Percentiles rank a stretch among this genome's conserved stretches.
phyloP scores from a whole-genome alignment of 2,329 filamentous ascomycete species.

The Davidsoniella eucalypti region DNA sequence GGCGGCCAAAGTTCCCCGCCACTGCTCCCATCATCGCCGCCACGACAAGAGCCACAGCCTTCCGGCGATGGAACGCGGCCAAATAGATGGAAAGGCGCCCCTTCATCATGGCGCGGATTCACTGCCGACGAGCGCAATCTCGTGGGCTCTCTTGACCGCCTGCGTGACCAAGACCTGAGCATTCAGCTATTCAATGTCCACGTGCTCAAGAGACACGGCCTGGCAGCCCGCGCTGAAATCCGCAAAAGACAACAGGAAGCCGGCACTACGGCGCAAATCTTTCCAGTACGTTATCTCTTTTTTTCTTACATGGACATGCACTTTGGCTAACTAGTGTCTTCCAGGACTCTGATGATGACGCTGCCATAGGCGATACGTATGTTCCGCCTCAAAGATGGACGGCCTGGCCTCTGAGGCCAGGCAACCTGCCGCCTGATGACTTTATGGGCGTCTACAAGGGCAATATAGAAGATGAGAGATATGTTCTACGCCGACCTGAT shows the following conservation, averaged over 20 bases:
- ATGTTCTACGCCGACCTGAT: not conserved
- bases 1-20: not conserved
- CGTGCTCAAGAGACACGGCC: constrained; percentile 35
- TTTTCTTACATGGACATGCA: not conserved
- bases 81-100: constrained; percentile 55
- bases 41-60: not conserved
- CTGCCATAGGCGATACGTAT: constrained; percentile 15
- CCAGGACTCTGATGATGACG: constrained; percentile 9
- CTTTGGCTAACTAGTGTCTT: not conserved
- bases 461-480: not conserved
- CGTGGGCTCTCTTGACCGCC: constrained; percentile 43
- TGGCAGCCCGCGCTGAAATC: constrained; percentile 9
- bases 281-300: not conserved
- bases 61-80: constrained; percentile 26
- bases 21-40: not conserved
- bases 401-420: constrained; percentile 61
- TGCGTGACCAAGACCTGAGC: constrained; percentile 49
- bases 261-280: not conserved
- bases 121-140: constrained; percentile 48
- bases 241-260: constrained; percentile 17
- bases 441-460: not conserved
- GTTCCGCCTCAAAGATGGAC: constrained; percentile 51
- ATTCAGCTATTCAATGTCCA: constrained; percentile 68
- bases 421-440: constrained; percentile 35
- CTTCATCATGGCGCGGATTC: constrained; percentile 47